Percentiles rank a stretch among this genome's conserved stretches.
Evolutionary conservation across 2,329 filamentous ascomycete genomes (phyloP).

Genomic region (Gaeumannomyces sp.): DNA sequence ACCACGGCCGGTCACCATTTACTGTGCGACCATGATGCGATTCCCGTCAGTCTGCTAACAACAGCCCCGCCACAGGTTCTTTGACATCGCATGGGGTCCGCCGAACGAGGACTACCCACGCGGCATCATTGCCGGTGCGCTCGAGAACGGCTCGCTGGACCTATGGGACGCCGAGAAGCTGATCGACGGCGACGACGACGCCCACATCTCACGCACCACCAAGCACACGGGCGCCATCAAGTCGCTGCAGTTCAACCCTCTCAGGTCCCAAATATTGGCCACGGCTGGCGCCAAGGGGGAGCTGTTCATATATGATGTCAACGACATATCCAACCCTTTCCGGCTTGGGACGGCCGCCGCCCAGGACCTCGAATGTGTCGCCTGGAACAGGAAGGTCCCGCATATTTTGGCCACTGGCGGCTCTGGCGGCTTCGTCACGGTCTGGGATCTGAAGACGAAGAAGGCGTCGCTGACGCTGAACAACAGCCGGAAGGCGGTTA

Average conservation of each 20-base stretch:
- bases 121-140: conserved; percentile 88
- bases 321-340: conserved; percentile 83
- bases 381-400: conserved; percentile 97
- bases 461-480: conserved; percentile 95
- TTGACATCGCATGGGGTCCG: conserved; percentile 92
- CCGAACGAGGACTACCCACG: conserved; percentile 70
- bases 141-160: conserved; percentile 90
- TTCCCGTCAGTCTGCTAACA: conserved; percentile 1
- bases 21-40: conserved; percentile 8
- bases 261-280: conserved; percentile 83
- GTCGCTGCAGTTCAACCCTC: conserved; percentile 91
- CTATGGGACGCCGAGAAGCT: conserved; percentile 83
- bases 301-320: conserved; percentile 90
- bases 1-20: neutral
- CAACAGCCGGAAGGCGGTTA: conserved; percentile 90
- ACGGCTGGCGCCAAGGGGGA: conserved; percentile 93
- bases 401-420: conserved; percentile 95
- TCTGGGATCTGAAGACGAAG: conserved; percentile 98
- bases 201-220: conserved; percentile 77
- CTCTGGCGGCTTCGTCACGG: conserved; percentile 88
- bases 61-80: conserved; percentile 58
- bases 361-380: conserved; percentile 89
- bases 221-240: conserved; percentile 94
- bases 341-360: conserved; percentile 81
- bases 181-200: conserved; percentile 53